Evolutionary conservation across 495 filamentous ascomycete species (phyloP).

Genomic region (Penicillium chermesinum): DNA sequence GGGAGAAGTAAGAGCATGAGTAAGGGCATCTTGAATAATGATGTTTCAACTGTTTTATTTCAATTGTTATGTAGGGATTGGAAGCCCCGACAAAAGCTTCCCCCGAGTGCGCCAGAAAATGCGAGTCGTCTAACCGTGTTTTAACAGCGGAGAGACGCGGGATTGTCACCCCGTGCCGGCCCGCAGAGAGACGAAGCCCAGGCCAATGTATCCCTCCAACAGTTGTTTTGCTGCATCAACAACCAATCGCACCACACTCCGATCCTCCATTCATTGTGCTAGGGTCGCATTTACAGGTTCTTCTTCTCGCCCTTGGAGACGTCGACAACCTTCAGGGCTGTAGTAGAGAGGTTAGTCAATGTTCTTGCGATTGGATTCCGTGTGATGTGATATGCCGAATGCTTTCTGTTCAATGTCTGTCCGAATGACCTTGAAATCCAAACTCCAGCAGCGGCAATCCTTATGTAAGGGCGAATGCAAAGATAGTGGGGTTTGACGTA

Average conservation of each 20-base stretch:
- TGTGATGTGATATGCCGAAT: neutral
- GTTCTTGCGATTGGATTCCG: neutral
- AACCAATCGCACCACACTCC: conserved; percentile 28
- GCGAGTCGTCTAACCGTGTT: conserved; percentile 33
- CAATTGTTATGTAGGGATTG: conserved; percentile 33
- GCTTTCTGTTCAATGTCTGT: neutral
- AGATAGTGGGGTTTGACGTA: conserved; percentile 46
- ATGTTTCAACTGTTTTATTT: conserved; percentile 46
- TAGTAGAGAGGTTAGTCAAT: conserved; percentile 24
- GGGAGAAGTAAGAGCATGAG: too few relatives aligned
- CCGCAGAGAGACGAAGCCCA: conserved; percentile 31
- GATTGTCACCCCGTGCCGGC: conserved; percentile 33
- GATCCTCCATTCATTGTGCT: conserved; percentile 29
- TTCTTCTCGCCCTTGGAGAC: conserved; percentile 72
- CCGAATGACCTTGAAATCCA: neutral
- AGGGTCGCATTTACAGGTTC: conserved; percentile 44
- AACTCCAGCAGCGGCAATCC: neutral
- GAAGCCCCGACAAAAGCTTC: conserved; percentile 34
- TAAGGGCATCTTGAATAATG: conserved; percentile 14
- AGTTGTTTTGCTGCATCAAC: conserved; percentile 31
- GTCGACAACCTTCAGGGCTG: conserved; percentile 71
- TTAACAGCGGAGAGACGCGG: conserved; percentile 30
- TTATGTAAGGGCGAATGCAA: neutral
- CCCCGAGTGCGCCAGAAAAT: conserved; percentile 28
- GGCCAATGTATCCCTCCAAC: conserved; percentile 26